Percentiles rank a stretch among this genome's conserved stretches.
phyloP scores from a whole-genome alignment of 805 yeast species.

The Brettanomyces sp. region DNA sequence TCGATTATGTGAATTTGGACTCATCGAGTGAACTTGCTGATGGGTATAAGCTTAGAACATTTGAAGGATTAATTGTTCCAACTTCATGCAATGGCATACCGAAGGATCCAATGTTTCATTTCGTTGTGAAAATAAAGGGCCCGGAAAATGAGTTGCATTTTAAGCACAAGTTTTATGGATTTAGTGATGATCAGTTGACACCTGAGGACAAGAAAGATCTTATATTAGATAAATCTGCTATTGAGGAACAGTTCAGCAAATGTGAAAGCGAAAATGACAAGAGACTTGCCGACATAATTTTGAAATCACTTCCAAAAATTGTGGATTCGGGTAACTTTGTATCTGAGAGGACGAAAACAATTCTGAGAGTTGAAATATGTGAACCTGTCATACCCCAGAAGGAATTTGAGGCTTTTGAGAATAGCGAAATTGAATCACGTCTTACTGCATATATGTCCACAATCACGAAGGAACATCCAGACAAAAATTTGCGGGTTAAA shows the following conservation, averaged over 20 bases:
- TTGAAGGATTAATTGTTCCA: constrained; percentile 21
- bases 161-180: constrained; percentile 20
- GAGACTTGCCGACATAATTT: constrained; percentile 7
- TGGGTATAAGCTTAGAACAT: neutral
- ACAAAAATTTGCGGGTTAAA: constrained; percentile 8
- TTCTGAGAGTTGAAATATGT: constrained; percentile 46
- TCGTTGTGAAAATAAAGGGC: constrained; percentile 20
- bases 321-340: constrained; percentile 40
- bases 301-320: constrained; percentile 21
- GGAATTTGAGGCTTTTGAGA: constrained; percentile 39
- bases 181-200: constrained; percentile 18
- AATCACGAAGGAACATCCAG: neutral
- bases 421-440: constrained; percentile 42
- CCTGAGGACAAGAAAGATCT: constrained; percentile 18
- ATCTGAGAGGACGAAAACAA: constrained; percentile 33
- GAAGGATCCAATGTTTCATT: constrained; percentile 17
- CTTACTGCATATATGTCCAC: constrained; percentile 28
- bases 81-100: constrained; percentile 7
- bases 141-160: constrained; percentile 3
- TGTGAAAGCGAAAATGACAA: constrained; percentile 3
- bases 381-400: constrained; percentile 38
- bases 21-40: constrained; percentile 1
- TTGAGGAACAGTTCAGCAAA: neutral
- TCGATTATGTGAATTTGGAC: neutral
- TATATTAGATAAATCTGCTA: constrained; percentile 6